phyloP scores from a whole-genome alignment of 2,329 filamentous ascomycete genomes.

The Emmonsiellopsis sp. region DNA sequence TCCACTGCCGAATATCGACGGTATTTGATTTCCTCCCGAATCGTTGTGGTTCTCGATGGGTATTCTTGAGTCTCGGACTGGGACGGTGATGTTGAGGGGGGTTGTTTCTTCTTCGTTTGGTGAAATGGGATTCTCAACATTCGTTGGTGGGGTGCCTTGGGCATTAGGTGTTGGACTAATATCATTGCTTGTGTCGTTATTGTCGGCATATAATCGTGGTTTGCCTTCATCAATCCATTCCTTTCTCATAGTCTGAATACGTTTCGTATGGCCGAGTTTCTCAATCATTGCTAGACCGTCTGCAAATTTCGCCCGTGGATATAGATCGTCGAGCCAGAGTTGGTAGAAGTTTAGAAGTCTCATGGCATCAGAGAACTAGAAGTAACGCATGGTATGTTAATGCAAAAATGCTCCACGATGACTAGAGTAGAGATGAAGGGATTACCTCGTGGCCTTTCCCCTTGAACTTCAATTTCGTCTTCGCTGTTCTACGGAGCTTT shows the following conservation, averaged over 20 bases:
- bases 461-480: conserved; percentile 65
- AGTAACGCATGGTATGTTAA: background rate
- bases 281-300: conserved; percentile 87
- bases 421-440: conserved; percentile 1
- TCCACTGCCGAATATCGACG: conserved; percentile 7
- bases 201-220: conserved; percentile 13
- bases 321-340: conserved; percentile 92
- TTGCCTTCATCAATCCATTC: conserved; percentile 73
- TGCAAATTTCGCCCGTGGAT: conserved; percentile 85
- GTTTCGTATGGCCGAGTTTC: conserved; percentile 79
- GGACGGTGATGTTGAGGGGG: background rate
- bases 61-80: background rate
- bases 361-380: conserved; percentile 71
- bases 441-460: conserved; percentile 86
- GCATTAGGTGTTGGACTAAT: background rate
- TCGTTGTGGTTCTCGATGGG: background rate
- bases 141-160: background rate
- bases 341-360: conserved; percentile 85
- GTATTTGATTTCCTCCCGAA: background rate
- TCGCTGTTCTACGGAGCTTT: conserved; percentile 63
- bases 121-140: background rate
- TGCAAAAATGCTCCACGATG: background rate
- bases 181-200: background rate
- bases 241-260: conserved; percentile 62
- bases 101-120: background rate